phyloP scores from a whole-genome alignment of 106 monocot species.

The Dendrobium huoshanense region DNA sequence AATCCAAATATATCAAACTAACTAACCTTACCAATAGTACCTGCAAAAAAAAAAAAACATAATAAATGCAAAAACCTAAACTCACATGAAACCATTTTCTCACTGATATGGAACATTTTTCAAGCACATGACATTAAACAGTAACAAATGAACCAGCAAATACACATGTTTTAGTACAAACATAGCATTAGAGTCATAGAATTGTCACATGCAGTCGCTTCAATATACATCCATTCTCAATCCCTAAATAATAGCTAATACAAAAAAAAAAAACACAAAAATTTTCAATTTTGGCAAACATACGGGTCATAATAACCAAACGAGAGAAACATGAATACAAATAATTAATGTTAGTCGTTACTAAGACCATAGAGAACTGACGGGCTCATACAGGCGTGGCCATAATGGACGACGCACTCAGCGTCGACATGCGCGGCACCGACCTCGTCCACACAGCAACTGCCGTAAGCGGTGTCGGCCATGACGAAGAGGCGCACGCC shows the following conservation, averaged over 20 bases:
- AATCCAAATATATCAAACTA: not conserved
- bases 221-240: not conserved
- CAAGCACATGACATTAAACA: not conserved
- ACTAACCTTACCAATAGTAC: not conserved
- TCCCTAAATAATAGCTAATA: not conserved
- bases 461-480: slow-evolving; percentile 92
- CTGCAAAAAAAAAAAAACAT: no score
- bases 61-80: not conserved
- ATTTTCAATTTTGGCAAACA: not conserved
- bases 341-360: not conserved
- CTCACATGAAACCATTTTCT: not conserved
- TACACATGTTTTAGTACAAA: not conserved
- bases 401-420: slow-evolving; percentile 87
- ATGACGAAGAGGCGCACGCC: slow-evolving; percentile 70
- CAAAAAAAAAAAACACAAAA: not conserved
- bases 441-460: slow-evolving; percentile 97
- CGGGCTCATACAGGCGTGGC: slow-evolving; percentile 97
- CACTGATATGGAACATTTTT: not conserved
- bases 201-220: not conserved
- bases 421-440: slow-evolving; percentile 81
- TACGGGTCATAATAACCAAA: not conserved
- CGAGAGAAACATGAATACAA: not conserved
- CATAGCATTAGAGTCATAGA: not conserved
- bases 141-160: not conserved
- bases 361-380: slow-evolving; percentile 19